Base-by-base conservation (phyloP, 495 filamentous ascomycete species). In the Hypomontagnella monticulosa region DNA sequence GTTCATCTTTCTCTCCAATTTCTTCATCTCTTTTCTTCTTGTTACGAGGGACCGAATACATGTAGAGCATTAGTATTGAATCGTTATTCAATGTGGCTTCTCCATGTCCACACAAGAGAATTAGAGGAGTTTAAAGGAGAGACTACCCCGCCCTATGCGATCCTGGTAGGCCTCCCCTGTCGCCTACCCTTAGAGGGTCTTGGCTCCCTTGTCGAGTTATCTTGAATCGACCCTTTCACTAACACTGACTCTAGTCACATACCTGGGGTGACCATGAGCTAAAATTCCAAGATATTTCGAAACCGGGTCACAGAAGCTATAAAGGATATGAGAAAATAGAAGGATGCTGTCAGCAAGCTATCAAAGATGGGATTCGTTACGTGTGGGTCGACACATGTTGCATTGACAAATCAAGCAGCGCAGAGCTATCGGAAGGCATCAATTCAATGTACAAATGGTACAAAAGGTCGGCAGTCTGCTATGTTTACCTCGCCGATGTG, bases 371-470 rank as follows among this genome's bases (percentile, higher is more conserved):
- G 0, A 15, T 63, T 6, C 8, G 49, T 15, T 50, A 63, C 20
- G 53, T 57, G 18, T 57, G 61, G 54, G 52, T 64, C 16, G 54
- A 64, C 19, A 64, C 61, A 46, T 64, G 61, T 48, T 64, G 54
- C 20, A 64, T 64, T 8, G 46, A 64, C 47, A 64, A 58, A 47
- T 51, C 54, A 11, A 64, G 61, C 16, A 53, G 47, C 14, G 65
- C 57, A 11, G 57, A 66, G 6, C 49, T 61, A 19, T 55, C 63
- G 4, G 52, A 66, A 44, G 68, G 74, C 0, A 76, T 79, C 38
- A 79, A 80, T 48, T 76, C 73, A n/a, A 80, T 80, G 73, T 80
- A 61, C 48, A 41, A 61, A 33, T 70, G 63, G 67, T 70, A 68
- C 16, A 40, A 40, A 12, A 56, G 53, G 5, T 49, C 68, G 0